Percentiles rank a stretch among this genome's conserved stretches.
These are phyloP conservation scores for Sclerotinia minor DNA, from an alignment of 2,329 filamentous ascomycete species.

Conservation along the genomic window DNA sequence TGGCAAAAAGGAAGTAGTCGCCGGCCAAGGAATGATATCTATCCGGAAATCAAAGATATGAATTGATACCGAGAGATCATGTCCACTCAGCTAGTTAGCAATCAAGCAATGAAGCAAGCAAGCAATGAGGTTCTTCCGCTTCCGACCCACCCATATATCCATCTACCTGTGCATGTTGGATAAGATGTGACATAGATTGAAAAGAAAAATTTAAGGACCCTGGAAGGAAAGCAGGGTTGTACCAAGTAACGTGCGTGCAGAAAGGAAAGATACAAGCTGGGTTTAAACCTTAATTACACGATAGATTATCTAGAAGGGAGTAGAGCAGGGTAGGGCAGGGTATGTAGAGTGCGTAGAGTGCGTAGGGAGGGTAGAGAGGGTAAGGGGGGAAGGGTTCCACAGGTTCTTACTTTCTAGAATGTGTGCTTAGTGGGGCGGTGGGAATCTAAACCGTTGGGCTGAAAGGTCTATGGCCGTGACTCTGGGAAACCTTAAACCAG, in stretches of 20 bases:
- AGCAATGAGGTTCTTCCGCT: constrained; percentile 4
- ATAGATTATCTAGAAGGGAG: neutral
- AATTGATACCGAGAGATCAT: constrained; percentile 2
- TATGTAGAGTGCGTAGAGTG: neutral
- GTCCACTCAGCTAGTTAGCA: constrained; percentile 11
- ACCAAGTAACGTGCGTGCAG: neutral
- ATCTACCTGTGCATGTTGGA: neutral
- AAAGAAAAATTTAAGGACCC: constrained; percentile 2
- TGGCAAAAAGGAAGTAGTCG: neutral
- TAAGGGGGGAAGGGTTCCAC: neutral
- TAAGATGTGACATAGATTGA: neutral
- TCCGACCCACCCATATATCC: too few relatives aligned
- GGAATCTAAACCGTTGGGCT: constrained; percentile 13
- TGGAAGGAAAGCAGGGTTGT: neutral
- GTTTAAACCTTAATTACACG: constrained; percentile 17
- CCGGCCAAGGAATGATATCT: neutral
- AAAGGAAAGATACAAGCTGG: constrained; percentile 5
- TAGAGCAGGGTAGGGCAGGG: neutral
- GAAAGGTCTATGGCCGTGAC: neutral
- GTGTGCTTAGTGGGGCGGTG: constrained; percentile 16
- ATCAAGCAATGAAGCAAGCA: neutral
- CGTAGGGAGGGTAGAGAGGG: neutral
- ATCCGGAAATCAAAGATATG: neutral
- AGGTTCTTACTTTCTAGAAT: constrained; percentile 9
- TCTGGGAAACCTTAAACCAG: constrained; percentile 1